Conservation (phyloP, 2,329 filamentous ascomycete species). For the Sphaerostilbella broomeana region DNA sequence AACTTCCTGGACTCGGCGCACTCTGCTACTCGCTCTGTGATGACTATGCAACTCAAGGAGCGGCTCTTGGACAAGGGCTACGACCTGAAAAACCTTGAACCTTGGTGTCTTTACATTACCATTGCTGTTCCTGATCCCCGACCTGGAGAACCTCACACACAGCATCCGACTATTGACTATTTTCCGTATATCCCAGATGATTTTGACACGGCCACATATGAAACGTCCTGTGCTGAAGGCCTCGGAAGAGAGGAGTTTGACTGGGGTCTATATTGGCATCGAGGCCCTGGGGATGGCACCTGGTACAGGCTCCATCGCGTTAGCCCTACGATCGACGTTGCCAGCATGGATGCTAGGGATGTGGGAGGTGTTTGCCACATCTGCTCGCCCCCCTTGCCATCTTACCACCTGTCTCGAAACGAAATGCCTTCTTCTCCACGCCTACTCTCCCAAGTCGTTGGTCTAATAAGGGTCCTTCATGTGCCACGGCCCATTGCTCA, state of each 20-base stretch:
- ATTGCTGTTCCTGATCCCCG: constrained; percentile 16
- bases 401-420: constrained; percentile 17
- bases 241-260: constrained; percentile 25
- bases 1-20: too few species aligned
- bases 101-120: constrained; percentile 22
- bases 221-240: constrained; percentile 17
- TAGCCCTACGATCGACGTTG: constrained; percentile 7
- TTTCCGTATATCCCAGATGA: constrained; percentile 6
- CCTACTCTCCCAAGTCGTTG: constrained; percentile 24
- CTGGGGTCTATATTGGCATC: constrained; percentile 33
- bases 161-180: neutral
- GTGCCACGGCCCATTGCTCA: constrained; percentile 15
- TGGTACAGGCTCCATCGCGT: constrained; percentile 21
- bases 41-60: constrained; percentile 2
- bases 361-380: neutral
- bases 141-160: constrained; percentile 6
- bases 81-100: constrained; percentile 16
- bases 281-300: constrained; percentile 20
- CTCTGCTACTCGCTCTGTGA: too few species aligned
- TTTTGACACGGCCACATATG: constrained; percentile 16
- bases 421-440: constrained; percentile 22
- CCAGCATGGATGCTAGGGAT: constrained; percentile 1
- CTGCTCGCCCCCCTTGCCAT: constrained; percentile 5
- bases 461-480: constrained; percentile 24
- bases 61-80: constrained; percentile 14